Evolutionary conservation across 495 filamentous ascomycete genomes (phyloP).

Genomic region (Podospora pseudoanserina): DNA sequence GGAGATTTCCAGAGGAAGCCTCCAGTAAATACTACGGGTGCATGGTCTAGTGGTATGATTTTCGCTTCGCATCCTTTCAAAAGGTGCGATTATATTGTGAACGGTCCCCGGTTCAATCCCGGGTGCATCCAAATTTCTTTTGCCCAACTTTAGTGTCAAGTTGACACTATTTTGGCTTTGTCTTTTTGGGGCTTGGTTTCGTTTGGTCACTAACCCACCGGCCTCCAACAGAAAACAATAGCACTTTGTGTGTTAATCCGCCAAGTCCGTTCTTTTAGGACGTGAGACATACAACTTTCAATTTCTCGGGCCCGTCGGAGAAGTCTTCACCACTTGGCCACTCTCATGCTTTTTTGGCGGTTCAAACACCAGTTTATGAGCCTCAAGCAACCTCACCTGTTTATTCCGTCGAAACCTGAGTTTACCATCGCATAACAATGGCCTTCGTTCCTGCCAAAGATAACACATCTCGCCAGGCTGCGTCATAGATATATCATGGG

Average conservation of each 20-base stretch:
- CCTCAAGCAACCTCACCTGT: neutral
- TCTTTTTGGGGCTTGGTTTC: neutral
- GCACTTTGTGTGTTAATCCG: neutral
- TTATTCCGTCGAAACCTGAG: neutral
- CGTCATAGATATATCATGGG: neutral
- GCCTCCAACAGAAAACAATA: neutral
- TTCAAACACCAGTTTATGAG: neutral
- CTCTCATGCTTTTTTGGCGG: neutral
- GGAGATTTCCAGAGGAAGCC: too few species aligned
- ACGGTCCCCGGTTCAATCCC: conserved; percentile 21
- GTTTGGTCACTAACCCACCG: neutral
- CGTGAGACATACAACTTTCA: neutral
- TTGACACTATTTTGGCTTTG: neutral
- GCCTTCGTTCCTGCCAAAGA: neutral
- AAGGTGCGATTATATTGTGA: conserved; percentile 14
- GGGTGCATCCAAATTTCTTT: conserved; percentile 15
- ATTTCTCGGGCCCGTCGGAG: neutral
- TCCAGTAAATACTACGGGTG: conserved; percentile 1
- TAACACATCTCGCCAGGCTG: neutral
- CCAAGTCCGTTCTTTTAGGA: neutral
- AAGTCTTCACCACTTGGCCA: neutral
- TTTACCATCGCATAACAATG: neutral
- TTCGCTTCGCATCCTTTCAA: conserved; percentile 18
- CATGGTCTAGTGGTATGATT: conserved; percentile 25
- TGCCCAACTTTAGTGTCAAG: neutral